Evolutionary conservation across 306 rosid species (phyloP), one percentile per base, ranked within the genome.

Genomic region (Canavalia gladiata): DNA sequence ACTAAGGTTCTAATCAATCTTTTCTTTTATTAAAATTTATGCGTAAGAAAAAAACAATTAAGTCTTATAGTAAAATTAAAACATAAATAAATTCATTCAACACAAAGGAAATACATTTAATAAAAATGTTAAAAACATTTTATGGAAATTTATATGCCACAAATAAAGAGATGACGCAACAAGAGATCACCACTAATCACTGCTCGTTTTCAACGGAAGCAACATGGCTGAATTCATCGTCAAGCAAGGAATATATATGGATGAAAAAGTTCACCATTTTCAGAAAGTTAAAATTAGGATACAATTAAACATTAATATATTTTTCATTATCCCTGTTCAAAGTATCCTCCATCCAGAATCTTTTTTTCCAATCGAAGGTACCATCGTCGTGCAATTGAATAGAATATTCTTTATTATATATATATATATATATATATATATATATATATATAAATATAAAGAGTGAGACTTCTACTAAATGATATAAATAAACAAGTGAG

Each of bases 181-280:
- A 72, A 5, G 8, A 37, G 30, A 34, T 3, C 37, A 60, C 10
- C n/a, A 18, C 13, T 37, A 67, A 57, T 74, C 78, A 41, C 6
- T 58, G 11, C 5, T 43, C 78, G 7, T 57, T 42, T 74, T 43
- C 68, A 30, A 46, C 60, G 57, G 65, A 77, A 65, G 33, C 74
- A 50, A 25, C 34, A 18, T 6, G 28, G 30, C 30, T 50, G 18
- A 4, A 54, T 46, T 49, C 18, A 35, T 18, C 42, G n/a, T 11
- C 1, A n/a, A 4, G 12, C 28, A n/a, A 62, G 12, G 28, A 46
- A 49, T 13, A 30, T 2, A 56, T 9, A 3, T 43, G 37, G 49
- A 34, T 31, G 18, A 13, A 11, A 33, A 60, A 10, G 2, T 5
- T 3, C 5, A 13, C 68, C 33, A 1, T n/a, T 52, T 50, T 28